Evolutionary conservation across 768 basidiomycete species (phyloP).

Genomic region (Amanita thiersii): DNA sequence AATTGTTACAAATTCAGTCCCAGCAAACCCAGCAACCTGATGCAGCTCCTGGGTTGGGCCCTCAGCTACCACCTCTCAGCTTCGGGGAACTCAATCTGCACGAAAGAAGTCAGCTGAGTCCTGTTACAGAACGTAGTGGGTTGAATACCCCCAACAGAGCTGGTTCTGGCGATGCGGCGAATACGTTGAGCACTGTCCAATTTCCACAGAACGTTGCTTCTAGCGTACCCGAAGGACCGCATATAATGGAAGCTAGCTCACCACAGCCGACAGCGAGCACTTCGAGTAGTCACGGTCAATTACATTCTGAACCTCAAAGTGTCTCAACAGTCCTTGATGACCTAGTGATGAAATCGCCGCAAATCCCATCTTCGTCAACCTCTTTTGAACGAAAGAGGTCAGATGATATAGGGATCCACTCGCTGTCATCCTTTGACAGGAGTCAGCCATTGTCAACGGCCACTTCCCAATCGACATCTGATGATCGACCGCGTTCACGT

Average conservation of each 20-base stretch:
- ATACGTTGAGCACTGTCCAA: constrained; percentile 9
- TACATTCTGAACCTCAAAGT: too few species aligned
- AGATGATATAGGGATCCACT: background rate
- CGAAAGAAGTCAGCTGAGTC: constrained; percentile 37
- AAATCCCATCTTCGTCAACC: background rate
- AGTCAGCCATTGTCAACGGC: constrained; percentile 3
- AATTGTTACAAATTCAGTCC: constrained; percentile 7
- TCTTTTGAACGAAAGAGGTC: background rate
- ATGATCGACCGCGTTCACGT: constrained; percentile 9
- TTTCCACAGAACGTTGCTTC: background rate
- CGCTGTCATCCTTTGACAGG: constrained; percentile 1
- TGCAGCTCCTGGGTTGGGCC: constrained; percentile 16
- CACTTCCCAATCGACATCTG: constrained; percentile 10
- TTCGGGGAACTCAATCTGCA: constrained; percentile 26
- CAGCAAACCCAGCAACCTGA: constrained; percentile 5
- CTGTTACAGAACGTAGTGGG: constrained; percentile 53
- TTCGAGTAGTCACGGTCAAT: too few species aligned
- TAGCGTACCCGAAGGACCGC: background rate
- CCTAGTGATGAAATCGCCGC: too few species aligned
- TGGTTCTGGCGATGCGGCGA: constrained; percentile 16
- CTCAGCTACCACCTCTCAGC: constrained; percentile 55
- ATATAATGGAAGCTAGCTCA: background rate
- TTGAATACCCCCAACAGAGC: constrained; percentile 19
- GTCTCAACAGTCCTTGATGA: too few species aligned
- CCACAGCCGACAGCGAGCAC: background rate